Base-by-base conservation (phyloP, 2,329 filamentous ascomycete species). In the Clathrospora elynae region DNA sequence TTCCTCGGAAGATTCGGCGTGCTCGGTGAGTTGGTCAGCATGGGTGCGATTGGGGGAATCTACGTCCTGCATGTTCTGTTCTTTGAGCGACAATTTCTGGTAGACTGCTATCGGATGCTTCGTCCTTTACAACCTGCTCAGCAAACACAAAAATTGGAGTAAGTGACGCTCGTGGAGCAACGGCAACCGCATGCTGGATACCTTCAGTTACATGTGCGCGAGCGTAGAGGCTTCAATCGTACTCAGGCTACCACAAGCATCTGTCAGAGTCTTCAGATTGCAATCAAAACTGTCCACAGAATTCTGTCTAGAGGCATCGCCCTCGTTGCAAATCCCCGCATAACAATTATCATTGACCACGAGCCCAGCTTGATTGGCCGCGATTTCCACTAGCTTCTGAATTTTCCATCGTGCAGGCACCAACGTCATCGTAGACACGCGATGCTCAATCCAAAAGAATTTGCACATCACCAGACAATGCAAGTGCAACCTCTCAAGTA, bases 11-110 rank as follows among this genome's bases (percentile, higher is more conserved):
- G 43, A 23, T 72, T 72, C 47, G 73, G 73, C 0, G 36, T 73
- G 6, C 16, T 75, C 6, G 73, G 71, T n/a, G 71, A 77, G 38
- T 49, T 77, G 23, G 56, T 66, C 1, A 60, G 64, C 9, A 64
- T 71, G 18, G 72, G 70, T 5, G 53, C 32, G 4, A 48, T 75
- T 24, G 71, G 63, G n/a, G 68, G 51, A 1, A 32, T 60, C 1
- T 72, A 73, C 45, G 68, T 56, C 3, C 26, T 63, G 5, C 55
- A 66, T 17, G 57, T 76, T 14, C 40, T 68, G 2, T 59, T 59
- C 18, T 64, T 61, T 19, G 68, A 71, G 46, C 56, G 61, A 10
- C 42, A 46, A 5, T 70, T 67, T 31, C 34, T 71, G 39, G 18
- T 59, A 1, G 59, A 68, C 16, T 69, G 68, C 34, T 70, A 68